Base-by-base conservation (phyloP, 1,284 basidiomycete species). In the Phaffia rhodozyma region DNA sequence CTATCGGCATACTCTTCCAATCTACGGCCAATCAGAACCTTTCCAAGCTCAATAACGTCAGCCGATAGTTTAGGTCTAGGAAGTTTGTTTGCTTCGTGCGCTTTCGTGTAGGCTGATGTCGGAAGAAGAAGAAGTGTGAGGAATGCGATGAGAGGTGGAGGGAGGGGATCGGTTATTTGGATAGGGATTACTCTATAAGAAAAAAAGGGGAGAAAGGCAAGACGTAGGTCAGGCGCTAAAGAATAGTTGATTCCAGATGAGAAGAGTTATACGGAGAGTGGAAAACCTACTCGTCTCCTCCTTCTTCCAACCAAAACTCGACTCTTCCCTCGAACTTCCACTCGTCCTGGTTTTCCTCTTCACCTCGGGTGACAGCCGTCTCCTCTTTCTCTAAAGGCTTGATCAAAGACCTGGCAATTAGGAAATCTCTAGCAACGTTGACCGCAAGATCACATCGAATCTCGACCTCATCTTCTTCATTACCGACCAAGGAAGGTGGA, bases 281-380 rank as follows among this genome's bases (percentile, higher is more conserved):
- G 38, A 16, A 16, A 16, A 81, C 87, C 72, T 71, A 93, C 91
- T 97, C 91, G 68, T 94, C 91, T 23, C 87, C 85, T 2, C 87
- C 89, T 72, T 86, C 83, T 68, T 93, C 89, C 9, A 94, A 77
- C 87, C 91, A 92, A 84, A 87, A 91, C 67, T 94, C 89, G 11
- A 93, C 85, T 23, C 89, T 80, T 66, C 83, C 83, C 64, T 79
- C 77, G 30, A 75, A 69, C n/a, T 68, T 61, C 29, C 69, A 69
- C 38, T 70, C 68, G 34, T 43, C 67, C 66, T 53, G 69, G 65
- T 65, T 68, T 27, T 56, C 73, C 66, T 67, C 74, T 60, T 62
- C 53, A 48, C 62, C 66, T 48, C 62, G 48, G 25, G 66, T 30
- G 3, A 67, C 65, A 21, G 60, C 63, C 16, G 63, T 65, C 5